These are phyloP conservation scores for Metarhizium sp. DNA, from an alignment of 2,329 filamentous ascomycete genomes.

Conservation along the genomic window DNA sequence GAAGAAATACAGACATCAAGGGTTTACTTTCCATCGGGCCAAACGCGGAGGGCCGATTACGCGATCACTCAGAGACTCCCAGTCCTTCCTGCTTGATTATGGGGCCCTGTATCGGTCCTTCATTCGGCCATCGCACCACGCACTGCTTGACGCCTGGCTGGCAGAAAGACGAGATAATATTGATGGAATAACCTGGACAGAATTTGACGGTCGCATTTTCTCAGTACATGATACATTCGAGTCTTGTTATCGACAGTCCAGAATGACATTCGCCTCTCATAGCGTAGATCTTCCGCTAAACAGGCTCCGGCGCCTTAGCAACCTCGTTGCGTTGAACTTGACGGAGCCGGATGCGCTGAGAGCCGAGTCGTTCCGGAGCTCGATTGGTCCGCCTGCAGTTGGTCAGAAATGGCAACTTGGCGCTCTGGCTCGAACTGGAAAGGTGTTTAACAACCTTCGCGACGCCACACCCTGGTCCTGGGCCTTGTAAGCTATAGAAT, in stretches of 20 bases:
- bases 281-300: not conserved
- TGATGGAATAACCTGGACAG: conserved; percentile 2
- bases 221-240: not conserved
- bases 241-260: not conserved
- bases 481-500: conserved; percentile 2
- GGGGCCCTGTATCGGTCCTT: conserved; percentile 4
- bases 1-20: conserved; percentile 3
- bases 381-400: not conserved
- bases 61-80: conserved; percentile 2
- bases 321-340: conserved; percentile 3
- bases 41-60: not conserved
- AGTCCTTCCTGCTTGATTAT: conserved; percentile 3
- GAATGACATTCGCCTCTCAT: conserved; percentile 4
- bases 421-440: conserved; percentile 1
- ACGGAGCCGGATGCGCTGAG: not conserved
- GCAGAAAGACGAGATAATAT: conserved; percentile 4
- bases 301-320: conserved; percentile 1
- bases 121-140: conserved; percentile 1
- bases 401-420: not conserved
- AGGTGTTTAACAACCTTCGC: not conserved
- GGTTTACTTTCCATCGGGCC: conserved; percentile 2
- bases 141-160: conserved; percentile 4
- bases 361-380: conserved; percentile 1
- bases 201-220: conserved; percentile 5
- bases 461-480: conserved; percentile 5